Conservation (phyloP, 176 grass and related monocot species). For the Tuctoria greenei region DNA sequence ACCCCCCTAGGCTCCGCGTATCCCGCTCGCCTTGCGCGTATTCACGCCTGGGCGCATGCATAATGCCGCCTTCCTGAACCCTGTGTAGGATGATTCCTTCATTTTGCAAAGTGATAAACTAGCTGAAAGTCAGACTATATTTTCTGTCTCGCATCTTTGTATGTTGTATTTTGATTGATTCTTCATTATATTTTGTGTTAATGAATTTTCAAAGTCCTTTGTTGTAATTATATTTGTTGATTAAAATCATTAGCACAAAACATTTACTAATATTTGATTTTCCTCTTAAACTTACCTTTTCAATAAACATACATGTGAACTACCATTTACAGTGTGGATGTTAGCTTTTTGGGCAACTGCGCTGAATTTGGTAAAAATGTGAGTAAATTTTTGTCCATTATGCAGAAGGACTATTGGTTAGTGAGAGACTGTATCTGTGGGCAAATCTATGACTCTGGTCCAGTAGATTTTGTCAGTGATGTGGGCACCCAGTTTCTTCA, state of each 20-base stretch:
- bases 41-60: too few species aligned
- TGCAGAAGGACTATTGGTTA: slow-evolving; percentile 70
- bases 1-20: too few species aligned
- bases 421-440: slow-evolving; percentile 80
- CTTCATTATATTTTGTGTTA: neutral
- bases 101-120: slow-evolving; percentile 8
- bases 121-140: neutral
- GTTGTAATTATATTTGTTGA: slow-evolving; percentile 3
- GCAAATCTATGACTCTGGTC: slow-evolving; percentile 89
- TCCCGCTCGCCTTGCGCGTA: too few species aligned
- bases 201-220: neutral
- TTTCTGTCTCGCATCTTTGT: neutral
- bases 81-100: slow-evolving; percentile 14
- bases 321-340: neutral
- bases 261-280: slow-evolving; percentile 9
- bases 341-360: neutral
- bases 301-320: neutral
- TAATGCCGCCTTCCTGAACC: too few species aligned
- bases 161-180: slow-evolving; percentile 1
- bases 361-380: slow-evolving; percentile 4
- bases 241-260: neutral
- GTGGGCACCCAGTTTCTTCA: slow-evolving; percentile 50
- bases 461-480: slow-evolving; percentile 77
- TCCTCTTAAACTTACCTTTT: neutral
- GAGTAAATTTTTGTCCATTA: slow-evolving; percentile 25